A percentile compares a stretch with the other conserved stretches of the same genome.
These are phyloP conservation scores for Aurinia saxatilis DNA, from an alignment of 345 rosid genomes.

Conservation along the genomic window DNA sequence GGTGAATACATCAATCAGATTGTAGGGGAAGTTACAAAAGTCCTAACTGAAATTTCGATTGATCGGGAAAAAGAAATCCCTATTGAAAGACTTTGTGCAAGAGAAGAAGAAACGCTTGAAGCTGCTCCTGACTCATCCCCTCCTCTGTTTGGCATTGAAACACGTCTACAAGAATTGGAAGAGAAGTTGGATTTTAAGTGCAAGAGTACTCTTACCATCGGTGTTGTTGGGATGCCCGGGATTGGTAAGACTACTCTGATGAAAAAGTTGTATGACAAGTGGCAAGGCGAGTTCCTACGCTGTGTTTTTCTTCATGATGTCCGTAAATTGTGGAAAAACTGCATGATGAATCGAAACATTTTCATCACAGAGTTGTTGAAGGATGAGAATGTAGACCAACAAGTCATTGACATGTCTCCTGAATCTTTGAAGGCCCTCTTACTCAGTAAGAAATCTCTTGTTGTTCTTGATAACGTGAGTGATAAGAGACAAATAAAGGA, in stretches of 20 bases:
- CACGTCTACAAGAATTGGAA: slow-evolving; percentile 2
- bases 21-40: background rate
- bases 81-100: background rate
- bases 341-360: background rate
- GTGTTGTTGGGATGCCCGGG: slow-evolving; percentile 15
- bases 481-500: background rate
- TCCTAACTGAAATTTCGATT: background rate
- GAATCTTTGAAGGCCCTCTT: background rate
- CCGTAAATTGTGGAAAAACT: background rate
- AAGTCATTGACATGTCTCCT: background rate
- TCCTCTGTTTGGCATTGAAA: slow-evolving; percentile 2
- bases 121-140: background rate
- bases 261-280: background rate
- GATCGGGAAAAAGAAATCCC: background rate
- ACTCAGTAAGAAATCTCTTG: background rate
- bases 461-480: slow-evolving; percentile 12
- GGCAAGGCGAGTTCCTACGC: background rate
- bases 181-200: background rate
- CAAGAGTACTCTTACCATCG: background rate
- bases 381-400: background rate
- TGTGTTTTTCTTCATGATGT: background rate
- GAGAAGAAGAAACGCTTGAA: background rate
- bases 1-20: background rate
- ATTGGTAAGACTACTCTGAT: slow-evolving; percentile 15
- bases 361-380: background rate